These are phyloP conservation scores for Echites panduratus DNA, from an alignment of 257 asterid species.

Conservation along the genomic window DNA sequence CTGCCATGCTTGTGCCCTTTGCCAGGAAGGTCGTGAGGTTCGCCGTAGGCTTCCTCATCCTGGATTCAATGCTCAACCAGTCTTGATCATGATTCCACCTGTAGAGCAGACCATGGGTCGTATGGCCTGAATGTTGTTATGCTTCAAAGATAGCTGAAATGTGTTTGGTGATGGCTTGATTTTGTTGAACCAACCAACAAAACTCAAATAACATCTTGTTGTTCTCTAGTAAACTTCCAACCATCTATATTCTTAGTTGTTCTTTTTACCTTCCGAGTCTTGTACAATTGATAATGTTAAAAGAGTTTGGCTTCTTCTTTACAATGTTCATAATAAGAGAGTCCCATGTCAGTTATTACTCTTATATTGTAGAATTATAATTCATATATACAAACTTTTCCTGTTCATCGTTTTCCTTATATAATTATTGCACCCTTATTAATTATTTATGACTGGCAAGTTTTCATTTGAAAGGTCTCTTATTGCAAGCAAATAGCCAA, in stretches of 20 bases:
- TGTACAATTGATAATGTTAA: neutral
- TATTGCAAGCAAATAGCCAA: no score
- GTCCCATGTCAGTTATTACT: neutral
- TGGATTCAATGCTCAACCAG: slow-evolving; percentile 54
- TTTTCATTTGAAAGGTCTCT: no score
- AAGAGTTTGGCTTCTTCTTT: no score
- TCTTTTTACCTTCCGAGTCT: neutral
- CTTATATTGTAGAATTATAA: no score
- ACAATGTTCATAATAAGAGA: neutral
- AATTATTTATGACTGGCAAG: no score
- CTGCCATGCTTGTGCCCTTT: slow-evolving; percentile 88
- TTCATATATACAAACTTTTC: neutral
- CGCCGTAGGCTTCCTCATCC: slow-evolving; percentile 97
- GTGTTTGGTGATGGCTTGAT: neutral
- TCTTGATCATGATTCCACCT: slow-evolving; percentile 73
- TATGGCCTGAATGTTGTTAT: slow-evolving; percentile 16
- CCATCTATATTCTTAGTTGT: neutral
- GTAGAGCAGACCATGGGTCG: slow-evolving; percentile 79
- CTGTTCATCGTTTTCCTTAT: neutral
- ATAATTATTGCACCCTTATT: no score
- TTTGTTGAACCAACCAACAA: neutral
- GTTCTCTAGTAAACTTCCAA: neutral
- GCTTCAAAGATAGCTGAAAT: neutral
- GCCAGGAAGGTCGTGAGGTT: slow-evolving; percentile 95
- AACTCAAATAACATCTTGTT: neutral